Evolutionary conservation across 257 asterid genomes (phyloP).

Genomic region (Lavandula angustifolia): DNA sequence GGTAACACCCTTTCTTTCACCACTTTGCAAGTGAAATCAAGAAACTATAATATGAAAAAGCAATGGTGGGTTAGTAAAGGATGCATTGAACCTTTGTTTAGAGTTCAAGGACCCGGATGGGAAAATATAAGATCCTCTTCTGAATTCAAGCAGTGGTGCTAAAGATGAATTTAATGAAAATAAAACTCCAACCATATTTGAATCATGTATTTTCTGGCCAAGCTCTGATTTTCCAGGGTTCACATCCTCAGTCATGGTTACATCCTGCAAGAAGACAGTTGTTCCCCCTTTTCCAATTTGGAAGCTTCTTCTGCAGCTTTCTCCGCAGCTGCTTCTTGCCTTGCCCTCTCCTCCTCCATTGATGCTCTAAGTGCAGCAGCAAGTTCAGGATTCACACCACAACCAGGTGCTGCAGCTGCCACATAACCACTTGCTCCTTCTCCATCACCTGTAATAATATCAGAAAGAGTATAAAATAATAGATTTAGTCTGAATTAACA

Average conservation of each 20-base stretch:
- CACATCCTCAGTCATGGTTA: conserved; percentile 70
- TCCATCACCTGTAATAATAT: conserved; percentile 79
- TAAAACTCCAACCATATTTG: conserved; percentile 51
- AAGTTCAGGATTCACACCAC: conserved; percentile 98
- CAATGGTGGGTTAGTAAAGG: no score
- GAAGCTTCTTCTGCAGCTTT: conserved; percentile 90
- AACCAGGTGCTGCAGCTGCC: conserved; percentile 88
- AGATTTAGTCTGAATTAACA: conserved; percentile 11
- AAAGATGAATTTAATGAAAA: conserved; percentile 23
- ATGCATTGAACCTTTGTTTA: no score
- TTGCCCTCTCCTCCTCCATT: conserved; percentile 99
- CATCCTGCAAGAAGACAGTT: conserved; percentile 66
- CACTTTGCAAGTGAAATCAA: no score
- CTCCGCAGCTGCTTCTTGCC: conserved; percentile 98
- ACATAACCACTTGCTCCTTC: conserved; percentile 95
- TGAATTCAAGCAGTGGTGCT: conserved; percentile 15
- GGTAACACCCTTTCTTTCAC: no score
- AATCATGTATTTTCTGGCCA: conserved; percentile 66
- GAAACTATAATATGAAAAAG: no score
- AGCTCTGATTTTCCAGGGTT: conserved; percentile 62
- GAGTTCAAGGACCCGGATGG: no score
- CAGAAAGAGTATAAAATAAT: neutral
- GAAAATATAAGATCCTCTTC: conserved; percentile 2
- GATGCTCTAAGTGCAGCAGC: conserved; percentile 99
- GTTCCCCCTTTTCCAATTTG: conserved; percentile 71